Conservation (phyloP, 768 basidiomycete genomes). For the Suillus lakei region DNA sequence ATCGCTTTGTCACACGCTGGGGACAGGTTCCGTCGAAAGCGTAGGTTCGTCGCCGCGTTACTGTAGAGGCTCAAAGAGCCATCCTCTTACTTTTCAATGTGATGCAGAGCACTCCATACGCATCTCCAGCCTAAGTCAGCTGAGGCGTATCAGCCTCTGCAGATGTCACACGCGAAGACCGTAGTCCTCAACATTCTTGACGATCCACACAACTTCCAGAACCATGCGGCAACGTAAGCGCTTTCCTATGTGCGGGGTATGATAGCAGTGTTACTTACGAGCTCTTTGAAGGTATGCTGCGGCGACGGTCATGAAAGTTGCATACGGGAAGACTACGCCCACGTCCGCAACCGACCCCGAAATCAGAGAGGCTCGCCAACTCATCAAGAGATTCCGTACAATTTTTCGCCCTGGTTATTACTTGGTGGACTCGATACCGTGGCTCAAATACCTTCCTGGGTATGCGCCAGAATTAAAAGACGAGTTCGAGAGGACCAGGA, state of each 20-base stretch:
- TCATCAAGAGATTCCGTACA: not conserved
- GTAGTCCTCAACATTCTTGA: not conserved
- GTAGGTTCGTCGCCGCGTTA: not conserved
- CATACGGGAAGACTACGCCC: slow-evolving; percentile 40
- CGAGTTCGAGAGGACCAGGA: not conserved
- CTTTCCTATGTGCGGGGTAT: not conserved
- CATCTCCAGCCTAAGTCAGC: not conserved
- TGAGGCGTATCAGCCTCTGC: not conserved
- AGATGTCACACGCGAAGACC: slow-evolving; percentile 9
- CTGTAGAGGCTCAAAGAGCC: not conserved
- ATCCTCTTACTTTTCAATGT: not conserved
- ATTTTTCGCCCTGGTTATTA: slow-evolving; percentile 53
- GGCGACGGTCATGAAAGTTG: slow-evolving; percentile 22
- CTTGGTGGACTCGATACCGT: slow-evolving; percentile 53
- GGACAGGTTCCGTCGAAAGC: not conserved
- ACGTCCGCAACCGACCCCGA: slow-evolving; percentile 36
- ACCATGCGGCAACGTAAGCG: not conserved
- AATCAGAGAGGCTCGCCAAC: not conserved
- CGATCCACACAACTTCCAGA: not conserved
- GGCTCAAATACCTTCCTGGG: slow-evolving; percentile 39
- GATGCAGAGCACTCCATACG: not conserved
- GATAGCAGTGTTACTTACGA: not conserved
- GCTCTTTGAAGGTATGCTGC: not conserved
- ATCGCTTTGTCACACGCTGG: not conserved
- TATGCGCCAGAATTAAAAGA: slow-evolving; percentile 25